These are phyloP conservation scores for Turnera subulata DNA, from an alignment of 345 rosid species.

Conservation along the genomic window DNA sequence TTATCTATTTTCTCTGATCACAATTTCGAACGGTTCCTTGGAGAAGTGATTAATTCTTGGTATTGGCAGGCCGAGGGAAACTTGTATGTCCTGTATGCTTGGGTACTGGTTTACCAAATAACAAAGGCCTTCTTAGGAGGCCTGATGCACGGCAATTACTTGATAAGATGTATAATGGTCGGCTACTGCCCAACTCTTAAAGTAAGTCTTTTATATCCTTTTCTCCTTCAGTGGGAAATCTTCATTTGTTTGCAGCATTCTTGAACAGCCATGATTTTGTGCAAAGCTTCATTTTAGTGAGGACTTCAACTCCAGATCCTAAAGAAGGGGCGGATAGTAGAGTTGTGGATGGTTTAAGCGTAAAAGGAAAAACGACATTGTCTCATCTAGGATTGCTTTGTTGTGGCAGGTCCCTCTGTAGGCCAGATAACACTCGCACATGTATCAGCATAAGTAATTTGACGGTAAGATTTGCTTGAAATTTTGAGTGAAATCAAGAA, in stretches of 20 bases:
- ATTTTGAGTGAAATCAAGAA: too few species aligned
- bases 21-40: too few species aligned
- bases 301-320: too few species aligned
- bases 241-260: not conserved
- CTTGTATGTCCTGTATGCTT: constrained; percentile 91
- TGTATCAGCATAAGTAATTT: not conserved
- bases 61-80: constrained; percentile 76
- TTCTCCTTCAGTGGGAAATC: not conserved
- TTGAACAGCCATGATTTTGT: too few species aligned
- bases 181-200: constrained; percentile 68
- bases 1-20: too few species aligned
- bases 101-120: constrained; percentile 90
- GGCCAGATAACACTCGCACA: not conserved
- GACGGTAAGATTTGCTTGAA: constrained; percentile 5
- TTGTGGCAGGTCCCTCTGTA: not conserved
- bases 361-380: not conserved
- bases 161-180: constrained; percentile 92
- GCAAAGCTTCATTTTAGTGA: too few species aligned
- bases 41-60: constrained; percentile 8
- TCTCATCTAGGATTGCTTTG: too few species aligned
- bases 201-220: constrained; percentile 20
- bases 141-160: constrained; percentile 79
- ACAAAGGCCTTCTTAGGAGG: constrained; percentile 89
- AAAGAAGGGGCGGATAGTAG: too few species aligned
- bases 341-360: too few species aligned